Evolutionary conservation across 345 rosid species (phyloP), one percentile per base, ranked within the genome.

Genomic region (Brassica cretica): DNA sequence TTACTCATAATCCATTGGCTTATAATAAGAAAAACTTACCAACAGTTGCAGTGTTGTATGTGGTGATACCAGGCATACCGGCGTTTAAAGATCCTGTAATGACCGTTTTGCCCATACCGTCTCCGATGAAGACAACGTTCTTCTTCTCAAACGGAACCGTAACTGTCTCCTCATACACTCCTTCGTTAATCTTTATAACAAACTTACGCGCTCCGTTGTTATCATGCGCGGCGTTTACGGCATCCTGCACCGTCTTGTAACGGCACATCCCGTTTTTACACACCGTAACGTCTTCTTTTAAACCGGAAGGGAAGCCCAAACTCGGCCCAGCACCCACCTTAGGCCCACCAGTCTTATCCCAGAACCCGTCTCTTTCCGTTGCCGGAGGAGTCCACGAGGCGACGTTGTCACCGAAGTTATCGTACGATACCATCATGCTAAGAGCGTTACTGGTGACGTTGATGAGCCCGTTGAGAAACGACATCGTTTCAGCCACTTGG

Each of bases 21-120:
- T 32, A 32, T 39, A 8, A 39, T 8, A 14, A 46, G 1, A 39
- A 73, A 30, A 3, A 66, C 84, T 68, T 79, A 94, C 98, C 97
- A 24, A 94, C 91, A 12, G 98, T 91, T 2, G 98, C 95, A 5
- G 98, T 75, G 63, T 88, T 84, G 49, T 85, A 91, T 1, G 99
- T 93, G 39, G 91, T 83, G 39, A 90, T 53, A 2, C 98, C 96
- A n/a, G 83, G 82, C 73, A 73, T 86, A 0, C 89, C 94, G 11
- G 71, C 94, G 14, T 71, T 83, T n/a, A 84, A 66, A 7, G 94
- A 83, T 4, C 93, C 91, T 0, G 97, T 84, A 72, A 94, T 91
- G 41, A 94, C 89, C 24, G 98, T 91, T 82, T 87, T 92, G 72
- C 97, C 96, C 84, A 82, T 87, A 21, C 98, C 98, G 1, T 91